Conservation (phyloP, 805 yeast genomes). For the Zygosaccharomyces lentus region DNA sequence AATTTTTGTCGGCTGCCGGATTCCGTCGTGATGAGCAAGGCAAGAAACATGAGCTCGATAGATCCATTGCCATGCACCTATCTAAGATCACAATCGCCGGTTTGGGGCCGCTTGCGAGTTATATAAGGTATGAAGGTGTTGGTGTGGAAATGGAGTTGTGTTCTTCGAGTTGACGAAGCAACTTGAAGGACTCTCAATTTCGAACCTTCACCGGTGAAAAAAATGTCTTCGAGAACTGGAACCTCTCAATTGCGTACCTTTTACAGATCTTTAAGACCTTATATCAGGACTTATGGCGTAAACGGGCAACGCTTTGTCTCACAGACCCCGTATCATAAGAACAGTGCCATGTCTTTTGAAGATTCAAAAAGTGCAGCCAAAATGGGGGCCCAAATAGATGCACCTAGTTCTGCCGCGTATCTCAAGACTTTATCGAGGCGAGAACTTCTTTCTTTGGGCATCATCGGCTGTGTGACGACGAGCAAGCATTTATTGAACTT, state of each 20-base stretch:
- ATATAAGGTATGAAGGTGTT: background rate
- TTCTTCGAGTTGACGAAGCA: too few species aligned
- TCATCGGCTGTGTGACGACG: conserved; percentile 66
- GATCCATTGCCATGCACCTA: background rate
- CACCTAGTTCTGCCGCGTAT: conserved; percentile 35
- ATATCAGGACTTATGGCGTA: background rate
- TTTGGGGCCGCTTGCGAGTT: background rate
- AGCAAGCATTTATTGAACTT: conserved; percentile 57
- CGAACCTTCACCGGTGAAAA: background rate
- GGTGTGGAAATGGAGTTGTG: too few species aligned
- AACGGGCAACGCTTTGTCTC: conserved; percentile 12
- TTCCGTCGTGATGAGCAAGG: conserved; percentile 6
- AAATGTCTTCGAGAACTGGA: conserved; percentile 3
- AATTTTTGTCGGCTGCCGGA: conserved; percentile 8
- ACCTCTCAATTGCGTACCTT: background rate
- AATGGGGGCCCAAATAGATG: conserved; percentile 12
- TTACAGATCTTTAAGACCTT: background rate
- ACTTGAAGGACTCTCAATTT: background rate
- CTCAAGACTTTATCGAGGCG: conserved; percentile 49
- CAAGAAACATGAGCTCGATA: background rate
- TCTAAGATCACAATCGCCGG: background rate
- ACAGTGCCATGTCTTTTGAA: conserved; percentile 9
- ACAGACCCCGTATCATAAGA: conserved; percentile 15
- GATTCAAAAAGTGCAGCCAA: background rate
- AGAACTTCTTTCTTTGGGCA: conserved; percentile 59